Evolutionary conservation across 1,284 basidiomycete species (phyloP).

Genomic region (Acaromyces ingoldii): DNA sequence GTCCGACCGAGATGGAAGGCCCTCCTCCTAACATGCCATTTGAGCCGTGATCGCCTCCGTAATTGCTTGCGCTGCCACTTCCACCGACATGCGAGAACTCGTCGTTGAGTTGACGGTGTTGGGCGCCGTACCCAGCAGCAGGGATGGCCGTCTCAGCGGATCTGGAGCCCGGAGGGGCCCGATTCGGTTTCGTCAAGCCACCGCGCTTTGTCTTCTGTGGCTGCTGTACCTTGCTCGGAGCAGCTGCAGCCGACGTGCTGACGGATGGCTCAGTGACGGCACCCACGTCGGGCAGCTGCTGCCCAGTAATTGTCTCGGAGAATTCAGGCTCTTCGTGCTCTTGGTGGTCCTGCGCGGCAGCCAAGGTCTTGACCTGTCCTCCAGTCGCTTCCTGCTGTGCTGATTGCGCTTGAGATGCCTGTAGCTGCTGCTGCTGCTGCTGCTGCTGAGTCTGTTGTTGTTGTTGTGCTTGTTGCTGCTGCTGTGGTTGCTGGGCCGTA

Average conservation of each 20-base stretch:
- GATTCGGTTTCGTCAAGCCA: conserved; percentile 32
- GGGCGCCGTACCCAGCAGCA: conserved; percentile 85
- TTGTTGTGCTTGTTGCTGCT: background rate
- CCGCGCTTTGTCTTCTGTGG: conserved; percentile 9
- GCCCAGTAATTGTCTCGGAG: no score
- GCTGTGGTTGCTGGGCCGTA: background rate
- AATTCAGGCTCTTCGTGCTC: no score
- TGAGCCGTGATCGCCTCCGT: background rate
- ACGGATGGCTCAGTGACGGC: no score
- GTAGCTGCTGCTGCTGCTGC: conserved; percentile 53
- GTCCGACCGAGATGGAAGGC: conserved; percentile 29
- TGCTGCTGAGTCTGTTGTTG: conserved; percentile 42
- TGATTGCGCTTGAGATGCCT: no score
- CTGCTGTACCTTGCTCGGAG: background rate
- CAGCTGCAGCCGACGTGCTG: no score
- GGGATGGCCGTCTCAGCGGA: conserved; percentile 78
- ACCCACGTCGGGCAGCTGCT: no score
- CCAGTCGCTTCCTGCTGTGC: no score
- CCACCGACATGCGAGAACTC: conserved; percentile 54
- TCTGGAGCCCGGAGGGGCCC: conserved; percentile 54
- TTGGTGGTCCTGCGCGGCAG: no score
- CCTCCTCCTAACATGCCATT: conserved; percentile 9
- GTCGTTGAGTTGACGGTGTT: conserved; percentile 83
- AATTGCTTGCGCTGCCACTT: conserved; percentile 1
- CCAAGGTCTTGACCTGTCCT: no score